Base-by-base conservation (phyloP, 495 filamentous ascomycete genomes). In the Penicillium bovifimosum region DNA sequence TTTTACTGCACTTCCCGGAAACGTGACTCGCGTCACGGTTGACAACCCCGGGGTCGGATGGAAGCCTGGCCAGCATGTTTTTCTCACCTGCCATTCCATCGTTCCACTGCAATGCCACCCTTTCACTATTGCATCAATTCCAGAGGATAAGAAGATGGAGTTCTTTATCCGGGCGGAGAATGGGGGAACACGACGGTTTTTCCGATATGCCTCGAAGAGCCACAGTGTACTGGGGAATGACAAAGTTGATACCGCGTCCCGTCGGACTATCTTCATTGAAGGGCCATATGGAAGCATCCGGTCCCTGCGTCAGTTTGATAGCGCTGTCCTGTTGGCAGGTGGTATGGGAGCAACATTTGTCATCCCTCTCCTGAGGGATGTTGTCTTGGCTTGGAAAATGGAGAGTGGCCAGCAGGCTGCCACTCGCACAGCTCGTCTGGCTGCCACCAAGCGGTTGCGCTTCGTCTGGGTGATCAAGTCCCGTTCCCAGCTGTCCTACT, bases 31-130 rank as follows among this genome's bases (percentile, higher is more conserved):
- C 6, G 69, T 95, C 24, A 85, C 82, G 3, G 84, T 95, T 58
- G 71, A 77, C 36, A 80, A 86, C 42, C 81, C 87, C 0, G 76
- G 83, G 18, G 80, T 91, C 53, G 69, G 64, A 14, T 96, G 90
- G 90, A 73, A 73, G 13, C 73, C 88, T 0, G 90, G 90, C 9
- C 88, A 93, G 58, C 86, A 93, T 55, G 74, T 90, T 3, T 90
- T 90, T 53, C 74, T 96, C 6, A 85, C 84, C 56, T 74, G 86
- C 50, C 89, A 87, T 53, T 75, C 72, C 4, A 65, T 95, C 7
- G 82, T 78, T 0, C 80, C 81, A 0, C 60, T 90, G 4, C 86
- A 95, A 63, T 81, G 80, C 1, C 90, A 96, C 48, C 90, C 90
- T 0, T 93, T 91, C 63, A 92, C 89, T 6, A 88, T 95, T 50